Conservation (phyloP, 2,329 filamentous ascomycete genomes). For the Cryphonectria parasitica region DNA sequence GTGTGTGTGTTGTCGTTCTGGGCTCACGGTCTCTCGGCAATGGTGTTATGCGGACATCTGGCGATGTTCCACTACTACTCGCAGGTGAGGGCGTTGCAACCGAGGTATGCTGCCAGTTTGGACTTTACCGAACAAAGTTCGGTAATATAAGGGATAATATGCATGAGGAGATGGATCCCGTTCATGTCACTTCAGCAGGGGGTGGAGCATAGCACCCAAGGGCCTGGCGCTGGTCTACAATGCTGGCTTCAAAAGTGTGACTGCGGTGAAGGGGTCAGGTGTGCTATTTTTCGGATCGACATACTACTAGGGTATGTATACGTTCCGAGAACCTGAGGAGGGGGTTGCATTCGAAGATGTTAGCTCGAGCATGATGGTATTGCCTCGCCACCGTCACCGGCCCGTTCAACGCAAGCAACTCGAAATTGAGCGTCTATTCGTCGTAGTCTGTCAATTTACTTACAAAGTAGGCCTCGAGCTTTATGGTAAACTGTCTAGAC, state of each 20-base stretch:
- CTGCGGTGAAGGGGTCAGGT: not conserved
- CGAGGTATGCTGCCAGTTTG: not conserved
- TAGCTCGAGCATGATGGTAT: not conserved
- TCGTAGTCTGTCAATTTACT: not conserved
- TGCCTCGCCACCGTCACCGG: not conserved
- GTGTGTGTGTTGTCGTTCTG: not conserved
- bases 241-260: not conserved
- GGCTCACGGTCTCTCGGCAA: not conserved
- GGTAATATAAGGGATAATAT: not conserved
- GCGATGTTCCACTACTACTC: not conserved
- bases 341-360: not conserved
- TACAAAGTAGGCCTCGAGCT: no score
- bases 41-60: not conserved
- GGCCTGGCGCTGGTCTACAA: not conserved
- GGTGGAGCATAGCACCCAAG: not conserved
- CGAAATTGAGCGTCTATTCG: no score
- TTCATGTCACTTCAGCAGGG: not conserved
- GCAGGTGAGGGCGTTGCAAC: not conserved
- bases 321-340: not conserved
- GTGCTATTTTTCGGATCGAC: not conserved
- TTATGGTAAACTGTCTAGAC: not conserved
- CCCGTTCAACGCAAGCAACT: not conserved
- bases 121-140: not conserved
- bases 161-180: not conserved
- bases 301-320: not conserved